These are phyloP conservation scores for Carex pumila DNA, from an alignment of 176 grass and related monocot genomes.

Conservation along the genomic window DNA sequence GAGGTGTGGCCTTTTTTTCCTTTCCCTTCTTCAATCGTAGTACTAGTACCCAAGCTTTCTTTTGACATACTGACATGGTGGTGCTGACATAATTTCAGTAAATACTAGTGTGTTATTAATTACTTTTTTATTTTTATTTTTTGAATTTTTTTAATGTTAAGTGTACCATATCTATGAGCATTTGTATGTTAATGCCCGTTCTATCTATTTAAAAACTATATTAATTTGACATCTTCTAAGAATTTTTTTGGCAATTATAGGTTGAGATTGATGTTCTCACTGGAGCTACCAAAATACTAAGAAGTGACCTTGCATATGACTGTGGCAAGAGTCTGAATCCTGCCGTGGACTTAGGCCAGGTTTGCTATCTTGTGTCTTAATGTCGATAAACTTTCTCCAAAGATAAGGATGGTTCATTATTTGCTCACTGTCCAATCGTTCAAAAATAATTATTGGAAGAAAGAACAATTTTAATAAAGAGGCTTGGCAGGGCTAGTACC, in stretches of 20 bases:
- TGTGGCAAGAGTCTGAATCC: slow-evolving; percentile 82
- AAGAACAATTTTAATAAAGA: background rate
- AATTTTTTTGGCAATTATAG: slow-evolving; percentile 24
- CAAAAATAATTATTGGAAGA: background rate
- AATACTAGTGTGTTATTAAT: background rate
- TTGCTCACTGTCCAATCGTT: background rate
- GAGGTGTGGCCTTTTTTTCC: slow-evolving; percentile 37
- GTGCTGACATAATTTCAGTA: background rate
- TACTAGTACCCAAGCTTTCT: background rate
- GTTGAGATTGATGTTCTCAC: slow-evolving; percentile 72
- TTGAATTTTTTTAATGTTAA: background rate
- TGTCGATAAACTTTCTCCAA: background rate
- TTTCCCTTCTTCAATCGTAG: background rate
- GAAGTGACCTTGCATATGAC: slow-evolving; percentile 63
- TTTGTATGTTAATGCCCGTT: background rate
- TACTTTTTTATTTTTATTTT: background rate
- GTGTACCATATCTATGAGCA: background rate
- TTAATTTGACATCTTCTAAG: background rate
- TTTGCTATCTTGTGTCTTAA: background rate
- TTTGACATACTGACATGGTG: background rate
- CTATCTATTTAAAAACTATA: background rate
- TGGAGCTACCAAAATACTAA: slow-evolving; percentile 61
- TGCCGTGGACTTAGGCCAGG: slow-evolving; percentile 81
- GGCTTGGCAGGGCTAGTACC: too few species aligned
- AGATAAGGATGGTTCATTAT: background rate